Evolutionary conservation across 345 rosid species (phyloP), one percentile per base, ranked within the genome.

Genomic region (Arabidopsis suecica): DNA sequence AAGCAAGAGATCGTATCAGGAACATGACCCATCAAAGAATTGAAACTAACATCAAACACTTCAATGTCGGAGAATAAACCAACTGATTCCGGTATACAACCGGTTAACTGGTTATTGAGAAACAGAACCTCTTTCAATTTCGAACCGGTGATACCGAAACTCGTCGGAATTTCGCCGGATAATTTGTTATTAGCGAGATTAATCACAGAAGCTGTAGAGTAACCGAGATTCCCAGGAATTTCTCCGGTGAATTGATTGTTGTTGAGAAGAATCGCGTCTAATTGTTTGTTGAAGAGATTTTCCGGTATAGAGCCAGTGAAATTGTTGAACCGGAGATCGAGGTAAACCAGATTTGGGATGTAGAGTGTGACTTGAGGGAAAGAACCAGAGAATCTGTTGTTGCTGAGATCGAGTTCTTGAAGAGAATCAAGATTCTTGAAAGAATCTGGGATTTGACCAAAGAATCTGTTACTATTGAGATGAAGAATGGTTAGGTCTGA

Each of bases 221-320:
- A 87, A 0, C 91, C 97, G 30, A 94, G 80, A 61, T 78, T 94
- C 32, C 83, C 61, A 1, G 97, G 98, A 38, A 94, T 80, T 57
- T 82, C 82, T 1, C 93, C 90, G 42, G 74, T 79, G 74, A 94
- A 91, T 42, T 79, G 85, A 72, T 94, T 91, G 70, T 94, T 78
- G 81, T 94, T 94, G 82, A 94, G 87, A 11, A 94, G 80, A 73
- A 94, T 84, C 4, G 97, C 98, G 55, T 91, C 98, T 6, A 91
- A 86, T 7, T 71, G 82, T 81, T 82, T 86, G 85, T 83, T 78
- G 85, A 94, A 94, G 49, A 94, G 84, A 54, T 79, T 89, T 4
- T 82, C 83, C 38, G 98, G 98, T 40, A 94, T 66, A 14, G 83
- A 28, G 6, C 98, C 97, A 0, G 91, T 81, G 84, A 91, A 94